Base-by-base conservation (phyloP, 352 stramenopile genomes). In the Peronospora farinosa region DNA sequence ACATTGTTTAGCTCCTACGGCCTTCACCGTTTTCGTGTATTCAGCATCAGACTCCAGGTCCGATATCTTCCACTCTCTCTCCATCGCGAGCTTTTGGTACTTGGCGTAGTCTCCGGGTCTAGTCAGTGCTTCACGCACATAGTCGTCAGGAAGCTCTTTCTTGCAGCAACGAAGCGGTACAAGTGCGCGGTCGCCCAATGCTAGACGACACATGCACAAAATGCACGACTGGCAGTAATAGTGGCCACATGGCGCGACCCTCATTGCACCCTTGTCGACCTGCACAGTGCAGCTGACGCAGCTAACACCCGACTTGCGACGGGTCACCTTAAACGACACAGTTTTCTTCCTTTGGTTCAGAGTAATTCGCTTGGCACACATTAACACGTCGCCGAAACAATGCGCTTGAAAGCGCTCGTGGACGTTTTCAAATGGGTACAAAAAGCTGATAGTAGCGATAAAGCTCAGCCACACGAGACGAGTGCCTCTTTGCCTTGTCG, bases 101-200 rank as follows among this genome's bases (percentile, higher is more conserved):
- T 65, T 65, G 5, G 54, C 47, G 17, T 74, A 78, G 32, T 84
- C 78, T 1, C 30, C 40, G 0, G 42, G 9, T 0, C 7, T 5
- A 17, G 40, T 40, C 7, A 91, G 51, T 6, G 59, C 63, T 47
- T 76, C 67, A 28, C 40, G 50, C 6, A 91, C 62, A 28, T 77
- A 84, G 42, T 91, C 79, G 16, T 78, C 55, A 15, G 79, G 65
- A 0, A 91, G 39, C 44, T 91, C 79, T 11, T 77, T 84, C 21
- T 70, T 68, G 51, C 79, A 91, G 69, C 79, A 90, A 42, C 73
- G 74, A 32, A 90, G 40, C 4, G 79, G 79, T 23, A 79, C 63
- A 35, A 91, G 65, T 32, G 67, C 46, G 23, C 77, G 77, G 44
- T 91, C 71, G 9, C 60, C 49, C 21, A 88, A 53, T n/a, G 79